These are phyloP conservation scores for Cutaneotrichosporon sp. DNA, from an alignment of 1,284 basidiomycete genomes.

Conservation along the genomic window DNA sequence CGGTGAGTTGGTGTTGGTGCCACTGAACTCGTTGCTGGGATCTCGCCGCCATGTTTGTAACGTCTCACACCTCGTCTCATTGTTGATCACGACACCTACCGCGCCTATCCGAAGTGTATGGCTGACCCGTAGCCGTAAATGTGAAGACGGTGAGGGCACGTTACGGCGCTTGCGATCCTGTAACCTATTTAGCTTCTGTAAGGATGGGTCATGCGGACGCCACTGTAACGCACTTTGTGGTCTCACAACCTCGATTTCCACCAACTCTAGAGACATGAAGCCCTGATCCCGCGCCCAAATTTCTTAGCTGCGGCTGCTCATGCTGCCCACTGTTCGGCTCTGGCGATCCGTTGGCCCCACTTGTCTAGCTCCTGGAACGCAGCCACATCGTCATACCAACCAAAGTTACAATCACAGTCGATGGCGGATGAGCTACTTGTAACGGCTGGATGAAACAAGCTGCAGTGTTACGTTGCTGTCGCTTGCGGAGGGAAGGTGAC, in stretches of 20 bases:
- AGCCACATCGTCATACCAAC: background rate
- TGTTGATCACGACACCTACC: too few relatives aligned
- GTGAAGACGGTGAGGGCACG: too few relatives aligned
- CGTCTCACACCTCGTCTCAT: too few relatives aligned
- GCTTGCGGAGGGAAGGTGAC: background rate
- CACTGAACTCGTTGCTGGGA: too few relatives aligned
- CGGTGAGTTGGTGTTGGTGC: too few relatives aligned
- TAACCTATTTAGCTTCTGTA: too few relatives aligned
- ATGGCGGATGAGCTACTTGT: too few relatives aligned
- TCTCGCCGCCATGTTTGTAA: too few relatives aligned
- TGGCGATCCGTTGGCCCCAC: too few relatives aligned
- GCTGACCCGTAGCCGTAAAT: too few relatives aligned
- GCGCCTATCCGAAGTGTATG: too few relatives aligned
- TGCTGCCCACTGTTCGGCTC: background rate
- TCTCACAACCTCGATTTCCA: background rate
- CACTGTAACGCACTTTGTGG: background rate
- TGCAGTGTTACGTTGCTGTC: background rate
- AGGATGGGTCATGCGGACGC: background rate
- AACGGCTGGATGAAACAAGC: background rate
- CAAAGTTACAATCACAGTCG: background rate
- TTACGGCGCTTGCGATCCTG: too few relatives aligned
- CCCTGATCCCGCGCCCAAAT: background rate
- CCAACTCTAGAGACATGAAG: background rate
- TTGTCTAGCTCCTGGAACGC: background rate
- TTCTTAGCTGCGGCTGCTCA: background rate